Evolutionary conservation across 2,329 filamentous ascomycete genomes (phyloP).

Genomic region (Fusarium caatingaense): DNA sequence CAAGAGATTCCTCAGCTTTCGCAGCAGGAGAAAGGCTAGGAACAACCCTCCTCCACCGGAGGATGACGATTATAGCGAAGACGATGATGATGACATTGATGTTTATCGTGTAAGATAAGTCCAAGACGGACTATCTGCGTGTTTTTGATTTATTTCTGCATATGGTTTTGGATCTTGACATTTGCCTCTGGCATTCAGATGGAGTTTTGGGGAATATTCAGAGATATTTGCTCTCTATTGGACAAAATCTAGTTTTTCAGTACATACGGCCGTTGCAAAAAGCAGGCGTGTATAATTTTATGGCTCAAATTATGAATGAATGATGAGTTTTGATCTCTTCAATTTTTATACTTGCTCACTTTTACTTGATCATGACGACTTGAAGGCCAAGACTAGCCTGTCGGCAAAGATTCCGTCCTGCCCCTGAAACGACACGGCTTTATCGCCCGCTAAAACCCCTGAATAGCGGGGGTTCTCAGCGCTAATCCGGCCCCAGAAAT

Average conservation of each 20-base stretch:
- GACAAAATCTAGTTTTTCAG: slow-evolving; percentile 19
- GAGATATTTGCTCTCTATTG: slow-evolving; percentile 8
- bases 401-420: slow-evolving; percentile 10
- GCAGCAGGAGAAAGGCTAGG: slow-evolving; percentile 49
- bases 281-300: slow-evolving; percentile 22
- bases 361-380: neutral
- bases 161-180: slow-evolving; percentile 20
- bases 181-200: slow-evolving; percentile 23
- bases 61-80: slow-evolving; percentile 46
- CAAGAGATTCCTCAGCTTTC: slow-evolving; percentile 60
- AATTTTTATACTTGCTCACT: neutral
- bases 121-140: slow-evolving; percentile 10
- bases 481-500: slow-evolving; percentile 37
- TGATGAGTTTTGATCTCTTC: slow-evolving; percentile 12
- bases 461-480: slow-evolving; percentile 32
- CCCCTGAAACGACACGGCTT: slow-evolving; percentile 29
- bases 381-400: neutral
- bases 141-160: slow-evolving; percentile 6
- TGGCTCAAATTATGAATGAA: slow-evolving; percentile 14
- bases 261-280: slow-evolving; percentile 16
- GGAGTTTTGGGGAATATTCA: slow-evolving; percentile 12
- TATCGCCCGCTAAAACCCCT: slow-evolving; percentile 34
- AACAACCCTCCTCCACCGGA: slow-evolving; percentile 38
- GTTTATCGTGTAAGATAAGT: slow-evolving; percentile 37
- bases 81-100: slow-evolving; percentile 41